Percentiles rank a stretch among this genome's conserved stretches.
These are phyloP conservation scores for Lyophyllum semitale DNA, from an alignment of 768 basidiomycete genomes.

Conservation along the genomic window DNA sequence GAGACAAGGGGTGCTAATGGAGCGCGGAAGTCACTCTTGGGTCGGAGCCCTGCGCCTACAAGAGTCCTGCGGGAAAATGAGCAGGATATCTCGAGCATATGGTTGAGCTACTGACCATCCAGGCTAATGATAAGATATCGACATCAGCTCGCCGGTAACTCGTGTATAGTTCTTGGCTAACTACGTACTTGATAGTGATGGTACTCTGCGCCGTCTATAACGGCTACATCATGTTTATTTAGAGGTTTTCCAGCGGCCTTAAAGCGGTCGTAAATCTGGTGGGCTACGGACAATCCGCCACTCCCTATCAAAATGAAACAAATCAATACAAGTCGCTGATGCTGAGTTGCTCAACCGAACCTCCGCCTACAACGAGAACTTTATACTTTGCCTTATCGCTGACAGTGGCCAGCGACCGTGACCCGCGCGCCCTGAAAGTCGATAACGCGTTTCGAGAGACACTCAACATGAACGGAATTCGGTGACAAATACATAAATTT, in stretches of 20 bases:
- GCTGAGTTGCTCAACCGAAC: conserved; percentile 35
- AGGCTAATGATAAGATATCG: conserved; percentile 50
- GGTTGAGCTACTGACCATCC: conserved; percentile 66
- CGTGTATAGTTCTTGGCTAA: too few relatives aligned
- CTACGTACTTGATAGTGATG: conserved; percentile 81
- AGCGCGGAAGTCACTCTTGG: conserved; percentile 68
- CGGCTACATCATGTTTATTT: conserved; percentile 76
- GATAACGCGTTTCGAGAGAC: conserved; percentile 10
- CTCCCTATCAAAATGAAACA: conserved; percentile 52
- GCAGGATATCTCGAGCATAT: not conserved
- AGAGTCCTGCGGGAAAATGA: conserved; percentile 64
- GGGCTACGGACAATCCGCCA: conserved; percentile 80
- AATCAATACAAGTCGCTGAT: not conserved
- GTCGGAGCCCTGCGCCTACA: conserved; percentile 82
- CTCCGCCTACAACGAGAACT: conserved; percentile 86
- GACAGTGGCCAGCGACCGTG: conserved; percentile 29
- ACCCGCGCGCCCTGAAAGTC: not conserved
- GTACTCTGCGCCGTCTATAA: conserved; percentile 78
- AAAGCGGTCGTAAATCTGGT: conserved; percentile 86
- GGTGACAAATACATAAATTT: not conserved
- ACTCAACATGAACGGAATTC: conserved; percentile 8
- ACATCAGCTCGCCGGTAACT: not conserved
- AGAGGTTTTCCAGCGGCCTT: conserved; percentile 67
- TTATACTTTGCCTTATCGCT: conserved; percentile 64
- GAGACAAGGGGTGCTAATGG: conserved; percentile 76